These are phyloP conservation scores for Cyberlindnera petersonii DNA, from an alignment of 805 yeast species.

Conservation along the genomic window DNA sequence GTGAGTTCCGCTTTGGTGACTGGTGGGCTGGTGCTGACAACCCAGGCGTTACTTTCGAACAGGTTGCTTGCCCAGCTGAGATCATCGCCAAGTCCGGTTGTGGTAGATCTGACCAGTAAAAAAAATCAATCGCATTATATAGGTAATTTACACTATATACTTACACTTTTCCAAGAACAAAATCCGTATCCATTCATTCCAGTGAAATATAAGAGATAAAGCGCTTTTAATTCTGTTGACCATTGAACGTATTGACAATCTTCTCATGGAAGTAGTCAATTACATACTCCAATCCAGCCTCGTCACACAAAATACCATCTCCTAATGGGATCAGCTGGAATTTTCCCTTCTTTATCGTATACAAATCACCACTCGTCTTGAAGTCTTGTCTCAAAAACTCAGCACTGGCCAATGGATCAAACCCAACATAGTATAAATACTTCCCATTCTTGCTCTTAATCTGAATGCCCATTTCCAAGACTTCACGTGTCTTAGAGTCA, in stretches of 20 bases:
- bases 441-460: slow-evolving; percentile 10
- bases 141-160: too few relatives aligned
- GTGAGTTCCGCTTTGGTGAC: slow-evolving; percentile 16
- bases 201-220: background rate
- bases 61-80: slow-evolving; percentile 16
- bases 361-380: slow-evolving; percentile 5
- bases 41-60: slow-evolving; percentile 16
- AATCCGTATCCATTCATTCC: background rate
- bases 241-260: slow-evolving; percentile 1
- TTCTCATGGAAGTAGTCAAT: slow-evolving; percentile 18
- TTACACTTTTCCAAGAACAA: too few relatives aligned
- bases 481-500: slow-evolving; percentile 1
- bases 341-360: slow-evolving; percentile 5
- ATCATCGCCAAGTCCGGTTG: slow-evolving; percentile 13
- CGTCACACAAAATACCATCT: slow-evolving; percentile 17
- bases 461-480: slow-evolving; percentile 15
- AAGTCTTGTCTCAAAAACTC: slow-evolving; percentile 11
- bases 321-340: slow-evolving; percentile 13
- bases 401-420: slow-evolving; percentile 2
- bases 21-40: slow-evolving; percentile 17
- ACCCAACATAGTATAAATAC: slow-evolving; percentile 9
- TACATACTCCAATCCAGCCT: slow-evolving; percentile 10
- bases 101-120: slow-evolving; percentile 15
- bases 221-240: background rate
- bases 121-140: background rate